Conservation (phyloP, 2,329 filamentous ascomycete genomes). For the Cordyceps militaris region DNA sequence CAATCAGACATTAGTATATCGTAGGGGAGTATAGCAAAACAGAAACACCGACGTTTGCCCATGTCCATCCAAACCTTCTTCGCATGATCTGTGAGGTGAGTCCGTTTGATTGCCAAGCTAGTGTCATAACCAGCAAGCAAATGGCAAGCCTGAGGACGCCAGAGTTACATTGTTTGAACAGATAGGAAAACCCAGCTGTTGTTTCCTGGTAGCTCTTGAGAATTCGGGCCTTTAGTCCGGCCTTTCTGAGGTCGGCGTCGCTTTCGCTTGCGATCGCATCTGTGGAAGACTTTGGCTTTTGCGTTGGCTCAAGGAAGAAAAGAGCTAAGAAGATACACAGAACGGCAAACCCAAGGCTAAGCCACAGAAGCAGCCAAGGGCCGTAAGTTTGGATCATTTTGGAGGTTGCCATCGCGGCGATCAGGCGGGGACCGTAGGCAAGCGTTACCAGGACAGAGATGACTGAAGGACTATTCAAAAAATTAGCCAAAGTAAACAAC, state of each 20-base stretch:
- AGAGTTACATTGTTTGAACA: background rate
- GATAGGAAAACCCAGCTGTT: background rate
- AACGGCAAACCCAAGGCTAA: background rate
- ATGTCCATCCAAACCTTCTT: slow-evolving; percentile 5
- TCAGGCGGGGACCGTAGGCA: background rate
- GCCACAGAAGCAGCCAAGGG: background rate
- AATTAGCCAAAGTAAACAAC: background rate
- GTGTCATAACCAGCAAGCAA: background rate
- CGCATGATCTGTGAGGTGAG: background rate
- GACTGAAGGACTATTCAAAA: background rate
- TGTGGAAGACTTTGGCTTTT: background rate
- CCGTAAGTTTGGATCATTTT: background rate
- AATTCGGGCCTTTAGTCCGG: background rate
- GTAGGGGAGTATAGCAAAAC: background rate
- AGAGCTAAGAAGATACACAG: accelerated
- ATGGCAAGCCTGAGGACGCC: background rate
- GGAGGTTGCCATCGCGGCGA: background rate
- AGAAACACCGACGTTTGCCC: background rate
- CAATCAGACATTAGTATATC: background rate
- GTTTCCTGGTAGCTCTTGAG: background rate
- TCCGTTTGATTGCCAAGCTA: background rate
- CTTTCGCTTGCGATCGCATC: background rate
- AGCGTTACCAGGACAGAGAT: background rate
- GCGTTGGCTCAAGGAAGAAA: background rate
- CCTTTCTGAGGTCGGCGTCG: background rate